Conservation (phyloP, 805 yeast species). For the Wickerhamiella occidentalis region DNA sequence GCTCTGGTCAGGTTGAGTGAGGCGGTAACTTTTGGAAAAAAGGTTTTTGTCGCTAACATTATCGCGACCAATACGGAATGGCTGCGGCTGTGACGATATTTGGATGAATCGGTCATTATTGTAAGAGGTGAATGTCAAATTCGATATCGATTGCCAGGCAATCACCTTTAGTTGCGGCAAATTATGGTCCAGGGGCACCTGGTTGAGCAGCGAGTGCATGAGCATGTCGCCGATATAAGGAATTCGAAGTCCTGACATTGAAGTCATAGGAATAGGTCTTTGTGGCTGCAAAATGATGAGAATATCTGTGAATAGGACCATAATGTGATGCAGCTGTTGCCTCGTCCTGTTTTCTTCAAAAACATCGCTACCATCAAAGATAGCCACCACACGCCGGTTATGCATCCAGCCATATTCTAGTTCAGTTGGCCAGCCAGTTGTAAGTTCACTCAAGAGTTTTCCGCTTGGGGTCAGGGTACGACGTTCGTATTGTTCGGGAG, state of each 20-base stretch:
- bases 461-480: conserved; percentile 87
- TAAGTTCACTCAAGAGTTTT: conserved; percentile 70
- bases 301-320: conserved; percentile 73
- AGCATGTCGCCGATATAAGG: conserved; percentile 67
- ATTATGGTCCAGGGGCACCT: conserved; percentile 47
- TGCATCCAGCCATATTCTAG: conserved; percentile 75
- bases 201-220: conserved; percentile 84
- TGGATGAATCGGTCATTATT: conserved; percentile 15
- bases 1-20: conserved; percentile 21
- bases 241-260: conserved; percentile 27
- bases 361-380: conserved; percentile 39
- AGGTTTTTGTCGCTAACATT: conserved; percentile 6
- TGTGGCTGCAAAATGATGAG: conserved; percentile 43
- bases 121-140: conserved; percentile 28
- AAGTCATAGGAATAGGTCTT: conserved; percentile 35
- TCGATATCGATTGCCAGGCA: conserved; percentile 52
- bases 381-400: conserved; percentile 70
- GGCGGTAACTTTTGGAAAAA: conserved; percentile 18
- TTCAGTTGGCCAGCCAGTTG: conserved; percentile 77
- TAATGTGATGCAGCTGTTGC: conserved; percentile 34
- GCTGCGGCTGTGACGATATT: conserved; percentile 12
- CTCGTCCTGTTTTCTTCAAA: conserved; percentile 23
- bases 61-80: conserved; percentile 7
- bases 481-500: conserved; percentile 33
- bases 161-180: conserved; percentile 60